Evolutionary conservation across 768 basidiomycete species (phyloP).

Genomic region (Tubosaeta sp.): DNA sequence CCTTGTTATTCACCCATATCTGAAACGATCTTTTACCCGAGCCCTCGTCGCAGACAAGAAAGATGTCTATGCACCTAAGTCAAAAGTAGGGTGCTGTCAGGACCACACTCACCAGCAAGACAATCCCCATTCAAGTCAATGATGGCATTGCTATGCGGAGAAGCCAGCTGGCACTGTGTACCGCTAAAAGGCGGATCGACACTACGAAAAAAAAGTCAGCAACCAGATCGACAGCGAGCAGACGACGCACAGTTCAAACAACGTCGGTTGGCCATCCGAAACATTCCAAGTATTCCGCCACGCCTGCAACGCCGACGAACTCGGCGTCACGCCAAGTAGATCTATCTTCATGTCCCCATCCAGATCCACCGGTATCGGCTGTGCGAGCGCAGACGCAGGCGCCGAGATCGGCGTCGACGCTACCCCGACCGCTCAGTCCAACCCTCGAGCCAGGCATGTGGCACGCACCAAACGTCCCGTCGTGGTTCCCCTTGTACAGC

Average conservation of each 20-base stretch:
- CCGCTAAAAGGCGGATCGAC: slow-evolving; percentile 57
- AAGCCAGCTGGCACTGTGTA: slow-evolving; percentile 68
- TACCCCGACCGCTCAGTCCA: not conserved
- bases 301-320: slow-evolving; percentile 45
- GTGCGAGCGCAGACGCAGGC: slow-evolving; percentile 63
- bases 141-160: slow-evolving; percentile 92
- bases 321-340: slow-evolving; percentile 61
- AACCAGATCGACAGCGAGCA: not conserved
- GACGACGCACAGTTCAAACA: slow-evolving; percentile 64
- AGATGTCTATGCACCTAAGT: slow-evolving; percentile 56
- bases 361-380: slow-evolving; percentile 84
- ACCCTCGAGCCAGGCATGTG: not conserved
- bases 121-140: slow-evolving; percentile 96
- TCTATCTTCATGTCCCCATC: slow-evolving; percentile 90
- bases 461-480: slow-evolving; percentile 62
- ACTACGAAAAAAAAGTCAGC: slow-evolving; percentile 32
- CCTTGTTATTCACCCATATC: slow-evolving; percentile 89
- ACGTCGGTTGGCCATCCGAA: slow-evolving; percentile 43
- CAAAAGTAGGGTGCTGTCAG: not conserved
- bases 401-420: slow-evolving; percentile 42
- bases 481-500: slow-evolving; percentile 62
- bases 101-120: slow-evolving; percentile 59
- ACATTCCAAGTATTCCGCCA: slow-evolving; percentile 83
- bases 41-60: slow-evolving; percentile 78
- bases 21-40: slow-evolving; percentile 66